phyloP scores from a whole-genome alignment of 1,284 basidiomycete genomes.

The Abortiporus biennis region DNA sequence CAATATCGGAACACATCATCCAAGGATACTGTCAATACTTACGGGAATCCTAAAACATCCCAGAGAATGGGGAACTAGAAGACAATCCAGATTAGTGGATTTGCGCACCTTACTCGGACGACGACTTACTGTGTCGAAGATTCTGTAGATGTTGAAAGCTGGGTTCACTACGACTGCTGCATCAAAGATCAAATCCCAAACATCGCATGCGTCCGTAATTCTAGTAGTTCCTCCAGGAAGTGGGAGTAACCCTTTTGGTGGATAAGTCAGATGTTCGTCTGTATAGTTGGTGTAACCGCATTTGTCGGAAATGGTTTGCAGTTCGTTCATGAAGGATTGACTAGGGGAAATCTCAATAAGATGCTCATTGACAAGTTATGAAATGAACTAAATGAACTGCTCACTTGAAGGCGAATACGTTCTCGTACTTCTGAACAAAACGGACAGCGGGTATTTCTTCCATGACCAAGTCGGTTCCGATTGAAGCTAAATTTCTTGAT shows the following conservation, averaged over 20 bases:
- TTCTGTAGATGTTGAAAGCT: conserved; percentile 71
- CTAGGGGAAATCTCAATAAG: conserved; percentile 29
- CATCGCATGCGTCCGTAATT: conserved; percentile 47
- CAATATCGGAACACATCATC: not conserved
- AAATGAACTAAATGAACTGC: not conserved
- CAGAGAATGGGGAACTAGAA: conserved; percentile 50
- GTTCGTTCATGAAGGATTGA: conserved; percentile 52
- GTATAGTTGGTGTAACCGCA: conserved; percentile 66
- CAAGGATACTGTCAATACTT: conserved; percentile 15
- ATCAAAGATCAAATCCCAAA: conserved; percentile 60
- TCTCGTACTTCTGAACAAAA: conserved; percentile 65
- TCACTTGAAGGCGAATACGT: conserved; percentile 67
- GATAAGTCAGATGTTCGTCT: conserved; percentile 58
- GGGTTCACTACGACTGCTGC: conserved; percentile 60
- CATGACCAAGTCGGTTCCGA: conserved; percentile 58
- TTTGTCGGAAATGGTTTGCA: conserved; percentile 42
- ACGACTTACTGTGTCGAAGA: conserved; percentile 58
- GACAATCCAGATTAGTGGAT: conserved; percentile 4
- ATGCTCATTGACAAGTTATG: not conserved
- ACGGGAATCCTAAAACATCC: conserved; percentile 78
- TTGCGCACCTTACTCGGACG: no score
- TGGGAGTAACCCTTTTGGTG: conserved; percentile 54
- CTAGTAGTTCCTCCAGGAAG: conserved; percentile 46
- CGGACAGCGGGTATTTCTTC: conserved; percentile 61
- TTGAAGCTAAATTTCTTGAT: conserved; percentile 31